These are phyloP conservation scores for Haplosporangium gracile DNA, from an alignment of 192 early-diverging fungal species.

Conservation along the genomic window DNA sequence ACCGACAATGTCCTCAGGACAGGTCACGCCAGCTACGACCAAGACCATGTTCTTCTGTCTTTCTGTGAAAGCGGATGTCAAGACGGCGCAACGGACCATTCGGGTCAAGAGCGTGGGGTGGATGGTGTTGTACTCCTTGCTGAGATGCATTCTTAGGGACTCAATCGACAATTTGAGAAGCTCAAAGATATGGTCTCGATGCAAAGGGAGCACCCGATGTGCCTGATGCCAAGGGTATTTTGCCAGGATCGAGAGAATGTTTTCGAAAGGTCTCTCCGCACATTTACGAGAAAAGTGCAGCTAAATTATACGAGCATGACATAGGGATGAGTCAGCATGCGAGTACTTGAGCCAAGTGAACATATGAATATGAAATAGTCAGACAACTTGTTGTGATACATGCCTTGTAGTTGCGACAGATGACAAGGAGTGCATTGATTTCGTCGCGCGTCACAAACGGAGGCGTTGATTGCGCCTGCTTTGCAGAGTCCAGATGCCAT, in stretches of 20 bases:
- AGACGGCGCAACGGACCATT: constrained; percentile 73
- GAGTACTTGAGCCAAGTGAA: neutral
- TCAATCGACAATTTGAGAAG: constrained; percentile 68
- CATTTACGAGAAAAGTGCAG: constrained; percentile 82
- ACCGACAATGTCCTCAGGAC: constrained; percentile 56
- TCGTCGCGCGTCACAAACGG: constrained; percentile 76
- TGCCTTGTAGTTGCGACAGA: constrained; percentile 84
- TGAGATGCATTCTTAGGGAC: constrained; percentile 69
- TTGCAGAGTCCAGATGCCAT: neutral
- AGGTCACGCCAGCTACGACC: constrained; percentile 42
- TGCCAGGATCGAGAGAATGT: constrained; percentile 75
- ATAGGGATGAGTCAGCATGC: neutral
- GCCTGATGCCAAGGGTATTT: constrained; percentile 84
- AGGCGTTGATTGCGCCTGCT: constrained; percentile 1
- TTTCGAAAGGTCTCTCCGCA: constrained; percentile 82
- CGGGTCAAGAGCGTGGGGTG: constrained; percentile 65
- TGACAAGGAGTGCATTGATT: constrained; percentile 75
- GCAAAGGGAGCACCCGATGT: constrained; percentile 68
- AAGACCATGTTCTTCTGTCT: constrained; percentile 78
- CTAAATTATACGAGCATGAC: constrained; percentile 38
- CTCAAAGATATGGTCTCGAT: constrained; percentile 79
- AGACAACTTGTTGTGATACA: neutral
- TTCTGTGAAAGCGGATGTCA: constrained; percentile 81
- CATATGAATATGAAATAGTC: neutral
- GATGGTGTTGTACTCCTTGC: constrained; percentile 70